phyloP scores from a whole-genome alignment of 768 basidiomycete species.

The Coprinellus aureogranulatus region DNA sequence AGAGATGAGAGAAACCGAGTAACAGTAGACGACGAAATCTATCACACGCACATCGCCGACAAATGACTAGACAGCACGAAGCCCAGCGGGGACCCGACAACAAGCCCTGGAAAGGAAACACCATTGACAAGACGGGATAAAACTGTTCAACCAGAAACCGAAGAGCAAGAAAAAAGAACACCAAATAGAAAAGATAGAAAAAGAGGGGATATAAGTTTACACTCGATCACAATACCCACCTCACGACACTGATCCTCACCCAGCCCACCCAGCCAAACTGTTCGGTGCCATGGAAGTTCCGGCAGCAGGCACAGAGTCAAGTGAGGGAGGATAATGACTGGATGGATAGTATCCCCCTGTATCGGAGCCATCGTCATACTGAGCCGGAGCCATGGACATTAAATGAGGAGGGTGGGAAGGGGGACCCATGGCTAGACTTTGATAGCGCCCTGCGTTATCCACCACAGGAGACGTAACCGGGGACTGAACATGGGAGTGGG shows the following conservation, averaged over 20 bases:
- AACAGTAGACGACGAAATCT: no score
- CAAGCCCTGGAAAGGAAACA: not conserved
- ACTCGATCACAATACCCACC: not conserved
- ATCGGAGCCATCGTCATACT: no score
- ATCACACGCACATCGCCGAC: no score
- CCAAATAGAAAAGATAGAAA: not conserved
- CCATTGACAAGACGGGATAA: not conserved
- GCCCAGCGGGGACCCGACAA: not conserved
- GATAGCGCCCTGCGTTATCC: no score
- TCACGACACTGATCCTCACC: not conserved
- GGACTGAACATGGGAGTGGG: no score
- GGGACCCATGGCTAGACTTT: no score
- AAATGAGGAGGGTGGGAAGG: no score
- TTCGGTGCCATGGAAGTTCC: not conserved
- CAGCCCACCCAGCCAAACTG: not conserved
- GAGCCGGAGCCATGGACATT: no score
- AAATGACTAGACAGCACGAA: no score
- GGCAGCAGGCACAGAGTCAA: not conserved
- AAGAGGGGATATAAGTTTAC: not conserved
- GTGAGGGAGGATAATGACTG: not conserved
- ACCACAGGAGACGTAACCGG: no score
- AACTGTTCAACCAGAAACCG: not conserved
- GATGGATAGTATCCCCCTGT: not conserved
- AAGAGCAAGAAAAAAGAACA: not conserved
- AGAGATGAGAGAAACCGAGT: no score